Evolutionary conservation across 1,284 basidiomycete species (phyloP), one percentile per base, ranked within the genome.

Genomic region (Sporisorium graminicola): DNA sequence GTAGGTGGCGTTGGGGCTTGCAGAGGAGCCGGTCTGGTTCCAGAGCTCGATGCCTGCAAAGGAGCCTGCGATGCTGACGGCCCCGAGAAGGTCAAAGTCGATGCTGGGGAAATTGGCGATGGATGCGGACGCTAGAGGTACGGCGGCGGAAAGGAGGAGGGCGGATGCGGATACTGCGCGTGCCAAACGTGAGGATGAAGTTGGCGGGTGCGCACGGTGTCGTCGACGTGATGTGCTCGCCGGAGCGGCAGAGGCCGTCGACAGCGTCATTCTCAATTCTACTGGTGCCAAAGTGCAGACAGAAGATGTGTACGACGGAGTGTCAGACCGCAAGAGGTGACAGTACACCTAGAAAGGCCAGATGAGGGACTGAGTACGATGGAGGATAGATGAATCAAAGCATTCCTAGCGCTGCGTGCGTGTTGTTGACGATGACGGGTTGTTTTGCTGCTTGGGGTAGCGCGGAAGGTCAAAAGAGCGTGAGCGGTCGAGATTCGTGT

Each of bases 61-160:
- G 24, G 66, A 69, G 40, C 82, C 82, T 14, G 80, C 74, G n/a
- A 82, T 74, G 49, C 78, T 80, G 49, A 80, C 75, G 16, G 72
- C 65, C 31, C 81, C 82, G 14, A 84, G 76, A 24, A 79, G 74
- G 37, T 75, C 75, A 74, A 82, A 84, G 67, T 84, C 81, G 67
- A 84, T 81, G 54, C 65, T 68, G 13, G 82, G 81, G 27, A 82
- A 78, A 56, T 70, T 66, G 65, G 58, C 26, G 54, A 65, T 58
- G 53, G 63, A 63, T 18, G 73, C 68, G 4, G 74, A 66, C 14
- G 69, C 64, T 3, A 60, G 56, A 1, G 56, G 57, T 8, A 61
- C 18, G 18, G 55, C 55, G 12, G 55, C 47, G 3, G 61, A 60
- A 35, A 76, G 61, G n/a, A 76, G 44, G 16, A 76, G 68, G 2